Base-by-base conservation (phyloP, 495 filamentous ascomycete genomes). In the Parathielavia hyrcaniae region DNA sequence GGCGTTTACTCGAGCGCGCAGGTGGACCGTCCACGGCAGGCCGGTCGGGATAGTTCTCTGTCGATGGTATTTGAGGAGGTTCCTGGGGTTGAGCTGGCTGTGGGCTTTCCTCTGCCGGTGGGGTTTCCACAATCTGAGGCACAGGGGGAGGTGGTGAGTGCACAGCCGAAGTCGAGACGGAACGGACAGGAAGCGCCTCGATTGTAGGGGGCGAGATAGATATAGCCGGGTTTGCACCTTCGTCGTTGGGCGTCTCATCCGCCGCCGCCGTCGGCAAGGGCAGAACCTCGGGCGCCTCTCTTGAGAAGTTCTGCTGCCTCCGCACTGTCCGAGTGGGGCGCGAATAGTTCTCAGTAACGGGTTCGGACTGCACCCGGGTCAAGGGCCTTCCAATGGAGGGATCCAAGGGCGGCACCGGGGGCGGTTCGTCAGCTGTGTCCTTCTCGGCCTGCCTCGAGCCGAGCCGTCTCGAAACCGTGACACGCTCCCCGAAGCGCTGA, bases 341-440 rank as follows among this genome's bases (percentile, higher is more conserved):
- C 8, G 79, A 83, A 50, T 76, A 82, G 58, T 79, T 80, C 59
- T 81, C 78, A 9, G 83, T 76, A 16, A 84, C 75, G 19, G 91
- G 87, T 67, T 96, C 91, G 9, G 90, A 90, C 62, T 88, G 83
- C 1, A 89, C 83, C 59, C 88, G 75, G 34, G 79, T 79, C 30
- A 90, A 70, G n/a, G 79, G 79, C 56, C 83, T 71, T 16, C 75
- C 79, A 35, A 73, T 65, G 26, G 80, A 74, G 17, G 75, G 74
- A 36, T 85, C 83, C 16, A 71, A 51, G 43, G 71, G 61, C 38
- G 80, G 73, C 30, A 74, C 67, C 14, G 73, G 71, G 11, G 69
- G 71, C 34, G 75, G 62, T 44, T 88, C 84, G 43, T 82, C 84
- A 4, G 64, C 70, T 50, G 82, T 78, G n/a, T 80, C 81, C 47